Conservation (phyloP, 2,329 filamentous ascomycete species). For the Penicillium frequentans region DNA sequence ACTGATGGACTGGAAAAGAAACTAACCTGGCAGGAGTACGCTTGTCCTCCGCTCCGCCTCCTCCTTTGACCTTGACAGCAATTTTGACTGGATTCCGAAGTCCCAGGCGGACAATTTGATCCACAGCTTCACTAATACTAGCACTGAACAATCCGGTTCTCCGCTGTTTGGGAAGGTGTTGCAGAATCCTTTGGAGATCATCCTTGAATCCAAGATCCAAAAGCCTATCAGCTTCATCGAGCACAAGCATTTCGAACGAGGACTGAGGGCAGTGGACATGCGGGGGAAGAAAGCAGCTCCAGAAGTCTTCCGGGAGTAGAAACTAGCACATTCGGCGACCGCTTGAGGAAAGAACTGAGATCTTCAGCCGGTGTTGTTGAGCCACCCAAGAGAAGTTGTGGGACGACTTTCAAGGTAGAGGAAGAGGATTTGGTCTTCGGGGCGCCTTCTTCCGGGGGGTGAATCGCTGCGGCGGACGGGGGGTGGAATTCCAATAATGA, state of each 20-base stretch:
- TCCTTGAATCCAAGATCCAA: slow-evolving; percentile 93
- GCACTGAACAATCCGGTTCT: slow-evolving; percentile 93
- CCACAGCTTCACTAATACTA: slow-evolving; percentile 91
- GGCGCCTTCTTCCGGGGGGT: slow-evolving; percentile 45
- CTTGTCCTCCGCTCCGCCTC: slow-evolving; percentile 73
- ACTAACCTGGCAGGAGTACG: slow-evolving; percentile 73
- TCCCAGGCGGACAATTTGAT: slow-evolving; percentile 88
- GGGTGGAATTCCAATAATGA: slow-evolving; percentile 80
- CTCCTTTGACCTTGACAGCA: slow-evolving; percentile 84
- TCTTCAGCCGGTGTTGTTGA: slow-evolving; percentile 82
- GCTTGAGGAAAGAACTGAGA: slow-evolving; percentile 77
- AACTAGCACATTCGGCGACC: slow-evolving; percentile 84
- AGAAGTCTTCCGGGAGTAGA: slow-evolving; percentile 88
- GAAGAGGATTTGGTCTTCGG: slow-evolving; percentile 41
- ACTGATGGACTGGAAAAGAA: background rate
- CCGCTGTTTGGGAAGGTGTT: slow-evolving; percentile 84
- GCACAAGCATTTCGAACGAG: slow-evolving; percentile 85
- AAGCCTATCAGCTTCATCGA: slow-evolving; percentile 92
- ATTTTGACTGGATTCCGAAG: slow-evolving; percentile 93
- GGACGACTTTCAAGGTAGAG: slow-evolving; percentile 64
- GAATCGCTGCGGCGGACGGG: slow-evolving; percentile 61
- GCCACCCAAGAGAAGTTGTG: slow-evolving; percentile 86
- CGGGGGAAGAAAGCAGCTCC: slow-evolving; percentile 79
- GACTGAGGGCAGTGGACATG: slow-evolving; percentile 86
- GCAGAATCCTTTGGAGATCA: slow-evolving; percentile 81